These are phyloP conservation scores for Trametes elegans DNA, from an alignment of 768 basidiomycete species.

Conservation along the genomic window DNA sequence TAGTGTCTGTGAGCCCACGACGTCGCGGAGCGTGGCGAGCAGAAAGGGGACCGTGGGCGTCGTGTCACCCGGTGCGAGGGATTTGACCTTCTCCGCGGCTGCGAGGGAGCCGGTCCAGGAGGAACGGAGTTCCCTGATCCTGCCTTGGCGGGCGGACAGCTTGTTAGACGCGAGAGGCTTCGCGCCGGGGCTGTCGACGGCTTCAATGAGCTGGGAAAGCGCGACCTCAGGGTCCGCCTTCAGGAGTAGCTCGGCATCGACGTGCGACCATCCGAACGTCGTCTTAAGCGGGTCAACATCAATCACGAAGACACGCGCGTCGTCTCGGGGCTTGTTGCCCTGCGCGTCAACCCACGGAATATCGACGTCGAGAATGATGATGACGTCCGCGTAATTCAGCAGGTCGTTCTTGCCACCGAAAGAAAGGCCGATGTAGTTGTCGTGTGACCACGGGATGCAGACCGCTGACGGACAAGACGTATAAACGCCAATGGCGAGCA, in stretches of 20 bases:
- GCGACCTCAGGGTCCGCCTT: slow-evolving; percentile 54
- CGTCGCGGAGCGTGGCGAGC: slow-evolving; percentile 44
- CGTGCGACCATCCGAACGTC: slow-evolving; percentile 46
- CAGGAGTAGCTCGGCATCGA: slow-evolving; percentile 57
- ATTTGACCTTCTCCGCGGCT: slow-evolving; percentile 14
- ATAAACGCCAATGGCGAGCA: slow-evolving; percentile 56
- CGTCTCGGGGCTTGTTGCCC: slow-evolving; percentile 39
- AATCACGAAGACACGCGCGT: slow-evolving; percentile 56
- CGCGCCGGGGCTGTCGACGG: slow-evolving; percentile 23
- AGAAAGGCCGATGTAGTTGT: slow-evolving; percentile 50
- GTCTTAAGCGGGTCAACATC: slow-evolving; percentile 64
- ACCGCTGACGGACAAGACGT: slow-evolving; percentile 51
- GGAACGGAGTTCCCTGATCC: slow-evolving; percentile 14
- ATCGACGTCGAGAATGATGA: slow-evolving; percentile 63
- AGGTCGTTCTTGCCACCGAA: slow-evolving; percentile 47
- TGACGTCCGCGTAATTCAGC: slow-evolving; percentile 55
- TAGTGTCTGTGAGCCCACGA: slow-evolving; percentile 38
- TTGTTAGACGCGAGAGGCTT: background rate
- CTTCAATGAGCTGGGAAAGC: slow-evolving; percentile 47
- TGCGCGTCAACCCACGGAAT: slow-evolving; percentile 62
- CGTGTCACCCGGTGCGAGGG: background rate
- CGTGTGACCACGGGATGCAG: slow-evolving; percentile 58
- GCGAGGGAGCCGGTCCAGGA: slow-evolving; percentile 22
- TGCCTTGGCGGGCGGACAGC: slow-evolving; percentile 4
- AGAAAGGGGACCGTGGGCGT: slow-evolving; percentile 29